phyloP scores from a whole-genome alignment of 179 eudicot genomes.

The Spinacia oleracea region DNA sequence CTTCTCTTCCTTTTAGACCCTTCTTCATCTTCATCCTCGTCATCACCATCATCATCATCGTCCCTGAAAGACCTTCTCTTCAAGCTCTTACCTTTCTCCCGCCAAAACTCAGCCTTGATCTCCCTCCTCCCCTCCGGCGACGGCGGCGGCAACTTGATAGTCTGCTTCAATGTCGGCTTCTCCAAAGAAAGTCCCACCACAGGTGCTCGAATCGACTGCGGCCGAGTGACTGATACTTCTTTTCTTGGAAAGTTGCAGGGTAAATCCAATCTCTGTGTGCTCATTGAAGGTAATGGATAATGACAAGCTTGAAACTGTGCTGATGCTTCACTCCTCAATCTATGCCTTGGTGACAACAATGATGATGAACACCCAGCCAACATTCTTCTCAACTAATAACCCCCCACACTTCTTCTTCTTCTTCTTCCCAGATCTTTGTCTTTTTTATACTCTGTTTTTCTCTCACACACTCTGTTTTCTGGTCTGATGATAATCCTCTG shows the following conservation, averaged over 20 bases:
- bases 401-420: conserved; percentile 17
- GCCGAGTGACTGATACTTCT: conserved; percentile 35
- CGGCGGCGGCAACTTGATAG: conserved; percentile 49
- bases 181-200: conserved; percentile 54
- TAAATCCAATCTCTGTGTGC: conserved; percentile 87
- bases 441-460: conserved; percentile 16
- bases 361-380: conserved; percentile 94
- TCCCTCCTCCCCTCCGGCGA: conserved; percentile 45
- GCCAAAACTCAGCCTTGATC: conserved; percentile 51
- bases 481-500: conserved; percentile 24
- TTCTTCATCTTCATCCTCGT: conserved; percentile 36
- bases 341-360: conserved; percentile 83
- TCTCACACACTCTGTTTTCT: conserved; percentile 26
- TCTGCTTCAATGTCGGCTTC: conserved; percentile 57
- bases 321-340: conserved; percentile 73
- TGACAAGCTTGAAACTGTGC: conserved; percentile 63
- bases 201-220: conserved; percentile 48
- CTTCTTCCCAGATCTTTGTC: conserved; percentile 8
- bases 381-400: conserved; percentile 62
- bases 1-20: conserved; percentile 56
- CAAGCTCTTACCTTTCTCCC: conserved; percentile 54
- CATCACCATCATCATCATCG: conserved; percentile 34
- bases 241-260: conserved; percentile 70
- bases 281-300: conserved; percentile 80
- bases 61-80: conserved; percentile 67